phyloP scores from a whole-genome alignment of 2,329 filamentous ascomycete species.

The Neonectria punicea region DNA sequence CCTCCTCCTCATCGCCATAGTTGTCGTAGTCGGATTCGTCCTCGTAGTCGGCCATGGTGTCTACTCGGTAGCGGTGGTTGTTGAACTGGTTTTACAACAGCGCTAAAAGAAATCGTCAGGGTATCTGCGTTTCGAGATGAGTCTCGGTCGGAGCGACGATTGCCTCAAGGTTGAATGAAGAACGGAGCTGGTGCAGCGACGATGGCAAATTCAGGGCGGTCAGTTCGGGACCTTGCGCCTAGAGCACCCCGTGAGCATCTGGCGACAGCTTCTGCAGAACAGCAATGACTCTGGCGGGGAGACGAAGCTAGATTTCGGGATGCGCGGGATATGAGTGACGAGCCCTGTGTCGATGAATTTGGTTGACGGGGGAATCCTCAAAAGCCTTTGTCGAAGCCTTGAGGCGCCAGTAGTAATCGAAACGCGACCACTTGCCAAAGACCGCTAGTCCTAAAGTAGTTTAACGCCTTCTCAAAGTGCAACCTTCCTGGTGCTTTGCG shows the following conservation, averaged over 20 bases:
- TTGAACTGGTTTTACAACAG: slow-evolving; percentile 4
- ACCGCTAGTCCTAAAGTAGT: not conserved
- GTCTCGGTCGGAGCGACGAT: slow-evolving; percentile 14
- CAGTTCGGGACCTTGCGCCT: slow-evolving; percentile 47
- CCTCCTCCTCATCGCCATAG: slow-evolving; percentile 73
- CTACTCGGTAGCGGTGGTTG: slow-evolving; percentile 10
- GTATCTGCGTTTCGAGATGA: slow-evolving; percentile 18
- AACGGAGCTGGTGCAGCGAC: slow-evolving; percentile 33
- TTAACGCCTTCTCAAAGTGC: not conserved
- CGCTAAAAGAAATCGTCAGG: not conserved
- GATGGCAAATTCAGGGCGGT: slow-evolving; percentile 44
- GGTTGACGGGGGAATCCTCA: slow-evolving; percentile 32
- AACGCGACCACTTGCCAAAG: slow-evolving; percentile 32
- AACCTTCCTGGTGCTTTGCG: not conserved
- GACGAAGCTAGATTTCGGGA: slow-evolving; percentile 26
- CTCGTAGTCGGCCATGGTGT: slow-evolving; percentile 66
- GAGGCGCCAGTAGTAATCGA: slow-evolving; percentile 32
- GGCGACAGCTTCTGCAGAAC: slow-evolving; percentile 38
- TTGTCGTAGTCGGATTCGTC: slow-evolving; percentile 73
- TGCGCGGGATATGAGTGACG: slow-evolving; percentile 35
- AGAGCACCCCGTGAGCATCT: slow-evolving; percentile 48
- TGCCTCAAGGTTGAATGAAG: slow-evolving; percentile 31
- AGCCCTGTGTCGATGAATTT: slow-evolving; percentile 42
- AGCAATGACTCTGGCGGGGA: slow-evolving; percentile 30
- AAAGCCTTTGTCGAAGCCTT: slow-evolving; percentile 38